Base-by-base conservation (phyloP, 2,329 filamentous ascomycete genomes). In the Bertia moriformis region DNA sequence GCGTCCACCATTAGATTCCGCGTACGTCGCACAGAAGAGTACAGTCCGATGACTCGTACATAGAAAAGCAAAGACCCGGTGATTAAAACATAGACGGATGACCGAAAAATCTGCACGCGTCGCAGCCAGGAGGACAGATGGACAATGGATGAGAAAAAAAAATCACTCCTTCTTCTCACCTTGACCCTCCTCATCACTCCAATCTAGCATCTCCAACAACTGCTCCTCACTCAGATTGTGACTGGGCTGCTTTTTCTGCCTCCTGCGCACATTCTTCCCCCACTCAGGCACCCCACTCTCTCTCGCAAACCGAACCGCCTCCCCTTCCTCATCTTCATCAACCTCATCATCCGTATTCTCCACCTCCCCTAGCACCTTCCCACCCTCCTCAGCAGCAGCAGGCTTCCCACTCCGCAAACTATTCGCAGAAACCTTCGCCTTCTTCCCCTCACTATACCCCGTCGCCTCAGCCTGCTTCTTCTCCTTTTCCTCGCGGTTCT, bases 401-500 rank as follows among this genome's bases (percentile, higher is more conserved):
- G n/a, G n/a, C n/a, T n/a, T n/a, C 10, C 32, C 32, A 12, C 32
- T 15, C 7, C 32, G 32, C 10, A 35, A 15, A 7, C 10, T 15
- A 17, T 35, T 35, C 7, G 32, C 32, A 15, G 32, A 35, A 7
- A 35, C 32, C 32, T 35, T 35, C 10, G 32, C 32, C 15, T 35
- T 35, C 32, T 35, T 35, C 10, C 10, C 32, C 15, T 35, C 17
- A n/a, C n/a, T 29, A 29, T 29, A 10, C 10, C 32, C 12, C 10
- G 12, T 17, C 10, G 15, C 10, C 15, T 35, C 32, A 7, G 12
- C 12, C 32, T 35, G 7, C 12, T 13, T 15, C 15, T 35, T 35
- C 15, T 35, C 32, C 32, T 35, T 35, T 15, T 35, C 32, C 15
- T 14, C 7, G 10, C 17, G 10, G 12, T 35, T 35, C 32, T 35